phyloP scores from a whole-genome alignment of 1,139 yeast species.

The Sugiyamaella pinicola region DNA sequence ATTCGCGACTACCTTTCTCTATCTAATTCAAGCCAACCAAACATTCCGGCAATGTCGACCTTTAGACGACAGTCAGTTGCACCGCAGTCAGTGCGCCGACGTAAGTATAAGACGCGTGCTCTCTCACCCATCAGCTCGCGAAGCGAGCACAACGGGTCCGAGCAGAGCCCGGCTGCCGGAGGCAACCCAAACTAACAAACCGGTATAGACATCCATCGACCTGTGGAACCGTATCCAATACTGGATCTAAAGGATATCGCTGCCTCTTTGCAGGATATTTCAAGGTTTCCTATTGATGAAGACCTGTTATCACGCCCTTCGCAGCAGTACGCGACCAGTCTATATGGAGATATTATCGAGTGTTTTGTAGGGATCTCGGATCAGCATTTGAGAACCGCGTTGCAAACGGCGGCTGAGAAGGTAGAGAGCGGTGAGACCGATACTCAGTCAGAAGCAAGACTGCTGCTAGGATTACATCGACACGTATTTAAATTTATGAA shows the following conservation, averaged over 20 bases:
- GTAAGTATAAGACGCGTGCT: too few species aligned
- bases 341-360: slow-evolving; percentile 73
- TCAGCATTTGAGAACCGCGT: slow-evolving; percentile 45
- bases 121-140: too few species aligned
- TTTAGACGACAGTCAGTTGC: slow-evolving; percentile 22
- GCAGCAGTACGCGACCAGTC: slow-evolving; percentile 57
- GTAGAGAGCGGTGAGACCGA: slow-evolving; percentile 42
- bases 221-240: slow-evolving; percentile 57
- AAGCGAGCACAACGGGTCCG: too few species aligned
- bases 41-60: slow-evolving; percentile 15
- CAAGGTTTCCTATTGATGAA: slow-evolving; percentile 25
- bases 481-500: slow-evolving; percentile 63
- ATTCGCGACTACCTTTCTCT: neutral
- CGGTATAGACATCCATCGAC: slow-evolving; percentile 18
- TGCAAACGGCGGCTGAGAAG: slow-evolving; percentile 36
- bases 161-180: too few species aligned
- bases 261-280: slow-evolving; percentile 53
- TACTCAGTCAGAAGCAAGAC: slow-evolving; percentile 40
- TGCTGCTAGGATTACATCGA: slow-evolving; percentile 57
- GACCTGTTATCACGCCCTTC: slow-evolving; percentile 65
- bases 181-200: neutral
- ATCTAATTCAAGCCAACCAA: neutral
- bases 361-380: slow-evolving; percentile 65
- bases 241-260: slow-evolving; percentile 66
- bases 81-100: slow-evolving; percentile 23